Percentiles rank a stretch among this genome's conserved stretches.
phyloP scores from a whole-genome alignment of 2,329 filamentous ascomycete species.

The Nemania sp. region DNA sequence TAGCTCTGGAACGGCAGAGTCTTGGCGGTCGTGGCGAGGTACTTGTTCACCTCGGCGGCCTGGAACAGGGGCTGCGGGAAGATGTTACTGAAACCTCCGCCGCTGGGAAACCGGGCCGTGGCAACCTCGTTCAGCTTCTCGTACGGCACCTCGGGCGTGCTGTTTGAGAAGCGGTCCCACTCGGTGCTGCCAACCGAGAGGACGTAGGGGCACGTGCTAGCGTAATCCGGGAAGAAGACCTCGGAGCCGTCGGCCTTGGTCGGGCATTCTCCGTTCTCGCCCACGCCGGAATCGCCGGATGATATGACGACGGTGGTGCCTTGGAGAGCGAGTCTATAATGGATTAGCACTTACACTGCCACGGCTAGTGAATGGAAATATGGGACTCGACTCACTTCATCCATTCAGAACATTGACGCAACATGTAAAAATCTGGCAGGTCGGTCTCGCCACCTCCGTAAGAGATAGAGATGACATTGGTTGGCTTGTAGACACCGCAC shows the following conservation, averaged over 20 bases:
- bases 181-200: conserved; percentile 57
- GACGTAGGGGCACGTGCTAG: conserved; percentile 62
- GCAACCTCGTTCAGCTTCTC: conserved; percentile 44
- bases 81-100: conserved; percentile 59
- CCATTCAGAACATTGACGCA: conserved; percentile 41
- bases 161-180: conserved; percentile 40
- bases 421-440: conserved; percentile 39
- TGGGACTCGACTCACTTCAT: conserved; percentile 36
- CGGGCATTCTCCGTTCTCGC: conserved; percentile 53
- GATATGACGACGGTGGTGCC: conserved; percentile 41
- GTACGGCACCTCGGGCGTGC: conserved; percentile 34
- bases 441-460: conserved; percentile 39
- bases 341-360: not conserved
- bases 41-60: conserved; percentile 53
- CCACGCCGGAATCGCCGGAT: conserved; percentile 39
- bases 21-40: conserved; percentile 50
- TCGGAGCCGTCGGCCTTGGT: conserved; percentile 36
- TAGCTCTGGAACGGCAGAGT: conserved; percentile 44
- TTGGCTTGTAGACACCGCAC: conserved; percentile 42
- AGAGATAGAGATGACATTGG: conserved; percentile 42
- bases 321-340: conserved; percentile 35
- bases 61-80: conserved; percentile 58
- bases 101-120: conserved; percentile 49
- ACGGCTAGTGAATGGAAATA: not conserved
- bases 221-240: conserved; percentile 55